Evolutionary conservation across 2,329 filamentous ascomycete genomes (phyloP).

Genomic region (Lachnellula subtilissima): DNA sequence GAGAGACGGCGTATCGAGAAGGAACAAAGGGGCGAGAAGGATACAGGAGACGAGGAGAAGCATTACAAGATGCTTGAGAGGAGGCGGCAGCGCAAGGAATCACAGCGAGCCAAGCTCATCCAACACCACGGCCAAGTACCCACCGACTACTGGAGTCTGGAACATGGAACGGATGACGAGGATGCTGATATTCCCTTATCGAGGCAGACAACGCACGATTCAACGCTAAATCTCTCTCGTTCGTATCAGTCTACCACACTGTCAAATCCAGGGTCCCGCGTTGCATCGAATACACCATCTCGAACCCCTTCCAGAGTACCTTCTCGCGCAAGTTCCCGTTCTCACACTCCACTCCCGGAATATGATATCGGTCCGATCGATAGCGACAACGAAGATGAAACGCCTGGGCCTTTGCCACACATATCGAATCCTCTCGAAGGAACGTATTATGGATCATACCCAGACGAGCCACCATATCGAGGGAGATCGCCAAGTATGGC

Average conservation of each 20-base stretch:
- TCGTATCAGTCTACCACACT: constrained; percentile 17
- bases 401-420: constrained; percentile 48
- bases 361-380: constrained; percentile 33
- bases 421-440: constrained; percentile 62
- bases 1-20: constrained; percentile 78
- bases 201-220: constrained; percentile 26
- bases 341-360: constrained; percentile 34
- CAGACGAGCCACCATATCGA: constrained; percentile 51
- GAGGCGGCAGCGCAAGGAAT: constrained; percentile 52
- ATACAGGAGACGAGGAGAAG: constrained; percentile 52
- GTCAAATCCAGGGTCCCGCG: constrained; percentile 28
- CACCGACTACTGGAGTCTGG: constrained; percentile 75
- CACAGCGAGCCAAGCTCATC: constrained; percentile 52
- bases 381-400: constrained; percentile 51
- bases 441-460: constrained; percentile 70
- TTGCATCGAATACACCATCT: constrained; percentile 25
- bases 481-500: constrained; percentile 75
- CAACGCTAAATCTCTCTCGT: constrained; percentile 17
- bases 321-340: constrained; percentile 27
- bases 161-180: constrained; percentile 61
- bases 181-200: constrained; percentile 29
- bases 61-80: constrained; percentile 56
- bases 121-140: constrained; percentile 43
- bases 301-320: constrained; percentile 24
- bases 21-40: constrained; percentile 58